phyloP scores from a whole-genome alignment of 202 grass and related monocot genomes.

The Panicum hallii region DNA sequence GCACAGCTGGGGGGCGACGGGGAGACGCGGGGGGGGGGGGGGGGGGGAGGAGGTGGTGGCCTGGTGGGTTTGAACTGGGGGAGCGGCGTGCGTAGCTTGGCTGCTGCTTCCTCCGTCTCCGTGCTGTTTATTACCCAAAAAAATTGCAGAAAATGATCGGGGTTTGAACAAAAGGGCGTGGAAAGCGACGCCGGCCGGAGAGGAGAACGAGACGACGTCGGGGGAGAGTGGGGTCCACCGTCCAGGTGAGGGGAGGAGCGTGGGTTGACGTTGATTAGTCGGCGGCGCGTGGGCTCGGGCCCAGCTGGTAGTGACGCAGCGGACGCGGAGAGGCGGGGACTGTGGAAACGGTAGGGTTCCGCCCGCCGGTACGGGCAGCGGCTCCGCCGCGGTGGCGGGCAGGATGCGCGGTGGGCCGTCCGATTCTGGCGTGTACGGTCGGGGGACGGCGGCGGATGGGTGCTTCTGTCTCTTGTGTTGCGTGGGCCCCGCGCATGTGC shows the following conservation, averaged over 20 bases:
- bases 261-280: slow-evolving; percentile 27
- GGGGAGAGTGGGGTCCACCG: background rate
- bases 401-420: background rate
- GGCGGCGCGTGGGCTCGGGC: background rate
- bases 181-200: slow-evolving; percentile 48
- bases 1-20: slow-evolving; percentile 33
- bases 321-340: slow-evolving; percentile 13
- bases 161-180: slow-evolving; percentile 51
- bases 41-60: background rate
- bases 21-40: background rate
- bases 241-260: slow-evolving; percentile 8
- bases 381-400: background rate
- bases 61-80: slow-evolving; percentile 61
- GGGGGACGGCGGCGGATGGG: background rate
- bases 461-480: background rate
- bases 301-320: slow-evolving; percentile 10
- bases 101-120: slow-evolving; percentile 9
- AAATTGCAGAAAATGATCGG: slow-evolving; percentile 4
- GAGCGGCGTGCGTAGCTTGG: slow-evolving; percentile 55
- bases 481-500: slow-evolving; percentile 40
- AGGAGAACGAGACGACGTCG: slow-evolving; percentile 20
- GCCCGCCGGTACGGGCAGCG: background rate
- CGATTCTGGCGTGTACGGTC: background rate
- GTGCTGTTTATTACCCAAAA: background rate
- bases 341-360: slow-evolving; percentile 50